phyloP scores from a whole-genome alignment of 345 rosid species.

The Eucalyptus erythrocorys region DNA sequence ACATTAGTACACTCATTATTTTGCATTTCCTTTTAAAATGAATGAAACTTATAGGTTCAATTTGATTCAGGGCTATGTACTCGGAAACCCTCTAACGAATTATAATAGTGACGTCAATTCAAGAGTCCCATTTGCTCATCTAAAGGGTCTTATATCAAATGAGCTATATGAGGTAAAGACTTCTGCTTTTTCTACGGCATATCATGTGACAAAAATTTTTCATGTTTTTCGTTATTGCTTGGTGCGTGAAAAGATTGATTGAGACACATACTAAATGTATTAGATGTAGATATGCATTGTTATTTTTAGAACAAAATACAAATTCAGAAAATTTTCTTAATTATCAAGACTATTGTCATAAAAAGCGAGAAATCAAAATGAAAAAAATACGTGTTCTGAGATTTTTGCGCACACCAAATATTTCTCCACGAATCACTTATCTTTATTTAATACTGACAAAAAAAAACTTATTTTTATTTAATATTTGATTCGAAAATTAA shows the following conservation, averaged over 20 bases:
- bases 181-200: background rate
- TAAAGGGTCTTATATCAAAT: conserved; percentile 4
- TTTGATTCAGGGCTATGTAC: conserved; percentile 9
- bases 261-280: background rate
- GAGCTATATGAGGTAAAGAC: conserved; percentile 6
- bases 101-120: conserved; percentile 1
- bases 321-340: background rate
- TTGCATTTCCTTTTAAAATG: background rate
- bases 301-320: background rate
- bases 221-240: too few species aligned
- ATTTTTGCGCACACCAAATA: background rate
- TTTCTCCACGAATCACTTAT: background rate
- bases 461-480: background rate
- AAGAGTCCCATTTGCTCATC: conserved; percentile 2
- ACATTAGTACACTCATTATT: background rate
- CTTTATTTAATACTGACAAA: background rate
- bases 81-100: conserved; percentile 16
- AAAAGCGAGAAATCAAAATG: too few species aligned
- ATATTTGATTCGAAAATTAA: background rate
- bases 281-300: background rate
- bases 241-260: background rate
- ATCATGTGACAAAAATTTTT: accelerated
- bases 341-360: background rate
- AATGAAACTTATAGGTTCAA: background rate
- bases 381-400: background rate